These are phyloP conservation scores for Pythium volutum DNA, from an alignment of 352 stramenopile genomes.

Conservation along the genomic window DNA sequence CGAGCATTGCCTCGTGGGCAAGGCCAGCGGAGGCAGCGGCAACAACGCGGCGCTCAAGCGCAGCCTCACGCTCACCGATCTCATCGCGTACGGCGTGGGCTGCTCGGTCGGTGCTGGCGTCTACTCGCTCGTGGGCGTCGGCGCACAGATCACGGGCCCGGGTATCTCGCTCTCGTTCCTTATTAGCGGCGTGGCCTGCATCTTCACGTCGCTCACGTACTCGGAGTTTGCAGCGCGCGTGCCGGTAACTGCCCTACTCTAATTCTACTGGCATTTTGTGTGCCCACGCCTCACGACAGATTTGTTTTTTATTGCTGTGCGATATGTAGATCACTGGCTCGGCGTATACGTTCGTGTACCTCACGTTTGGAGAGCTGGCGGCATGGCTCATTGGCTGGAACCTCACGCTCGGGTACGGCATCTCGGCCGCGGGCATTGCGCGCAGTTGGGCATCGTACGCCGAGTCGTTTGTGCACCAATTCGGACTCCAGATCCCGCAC, in stretches of 20 bases:
- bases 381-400: conserved; percentile 93
- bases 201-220: conserved; percentile 91
- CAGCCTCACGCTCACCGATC: conserved; percentile 70
- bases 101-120: conserved; percentile 91
- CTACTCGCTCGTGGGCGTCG: conserved; percentile 89
- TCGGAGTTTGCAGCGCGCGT: conserved; percentile 87
- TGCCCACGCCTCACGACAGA: not conserved
- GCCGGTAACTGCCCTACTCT: conserved; percentile 44
- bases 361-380: conserved; percentile 83
- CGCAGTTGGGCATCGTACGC: conserved; percentile 90
- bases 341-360: conserved; percentile 89
- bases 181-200: conserved; percentile 82
- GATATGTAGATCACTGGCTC: conserved; percentile 71
- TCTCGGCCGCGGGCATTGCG: conserved; percentile 88
- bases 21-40: conserved; percentile 23
- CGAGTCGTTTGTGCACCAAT: conserved; percentile 74
- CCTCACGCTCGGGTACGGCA: conserved; percentile 91
- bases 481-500: conserved; percentile 56
- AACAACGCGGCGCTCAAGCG: conserved; percentile 34
- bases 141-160: conserved; percentile 80
- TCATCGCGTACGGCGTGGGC: conserved; percentile 89
- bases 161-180: conserved; percentile 91
- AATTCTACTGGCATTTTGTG: not conserved
- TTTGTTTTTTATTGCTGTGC: not conserved
- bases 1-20: conserved; percentile 35